Evolutionary conservation across 805 yeast species (phyloP), one percentile per base, ranked within the genome.

Genomic region (Cyberlindnera maritima): DNA sequence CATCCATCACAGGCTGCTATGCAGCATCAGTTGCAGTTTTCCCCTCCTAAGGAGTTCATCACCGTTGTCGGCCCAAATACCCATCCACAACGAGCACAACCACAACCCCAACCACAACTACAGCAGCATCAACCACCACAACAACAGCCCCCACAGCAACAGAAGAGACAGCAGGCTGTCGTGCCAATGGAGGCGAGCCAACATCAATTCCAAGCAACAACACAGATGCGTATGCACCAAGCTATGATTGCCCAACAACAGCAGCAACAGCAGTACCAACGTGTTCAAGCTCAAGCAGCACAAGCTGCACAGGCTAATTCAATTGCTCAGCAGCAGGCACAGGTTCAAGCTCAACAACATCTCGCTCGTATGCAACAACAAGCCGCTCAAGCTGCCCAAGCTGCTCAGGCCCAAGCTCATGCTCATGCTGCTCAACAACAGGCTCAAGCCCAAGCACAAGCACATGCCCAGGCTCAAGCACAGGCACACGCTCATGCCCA

Each of bases 171-270:
- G 40, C 45, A 25, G 42, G 39, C 47, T 43, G 47, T 33, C 35
- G 2, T 39, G 19, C 26, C 47, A 1, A 25, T 38, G 34, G 49
- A 36, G 25, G 39, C 20, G 5, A 17, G 41, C 15, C 50, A 47
- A 23, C 44, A 43, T 13, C 54, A 50, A 32, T 37, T 46, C 20
- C 54, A 49, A 23, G 51, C 46, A 10, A 41, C 53, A 8, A 41
- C 50, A 17, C 56, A 55, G 36, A 41, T 56, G 31, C 52, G 47
- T 23, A 43, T 52, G 44, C 60, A 57, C 15, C 58, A 54, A 28
- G 47, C 47, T 8, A 21, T 36, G 31, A 8, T 36, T 7, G 37
- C 39, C 14, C 48, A 46, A 31, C 48, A 45, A 11, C 53, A 44
- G 25, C 52, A 34, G 19, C 52, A 46, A 17, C 52, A 46, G 18